Conservation (phyloP, 345 rosid genomes). For the Toxicodendron radicans region DNA sequence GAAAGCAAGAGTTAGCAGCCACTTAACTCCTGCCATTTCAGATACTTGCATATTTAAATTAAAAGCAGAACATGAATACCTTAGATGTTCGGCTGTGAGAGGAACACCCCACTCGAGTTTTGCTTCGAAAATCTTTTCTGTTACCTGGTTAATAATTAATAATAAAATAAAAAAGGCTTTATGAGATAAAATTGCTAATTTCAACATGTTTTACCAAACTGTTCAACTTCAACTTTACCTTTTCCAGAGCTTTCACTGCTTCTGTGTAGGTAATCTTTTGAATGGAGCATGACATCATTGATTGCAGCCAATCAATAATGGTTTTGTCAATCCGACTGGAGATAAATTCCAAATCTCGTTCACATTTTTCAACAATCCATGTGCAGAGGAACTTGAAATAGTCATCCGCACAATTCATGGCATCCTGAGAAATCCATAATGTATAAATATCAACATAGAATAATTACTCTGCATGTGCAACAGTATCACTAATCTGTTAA, state of each 20-base stretch:
- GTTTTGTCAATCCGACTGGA: conserved; percentile 57
- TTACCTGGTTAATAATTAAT: conserved; percentile 35
- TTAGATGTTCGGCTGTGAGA: conserved; percentile 72
- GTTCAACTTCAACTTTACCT: conserved; percentile 34
- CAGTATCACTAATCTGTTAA: background rate
- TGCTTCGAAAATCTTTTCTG: conserved; percentile 47
- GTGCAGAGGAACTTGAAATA: conserved; percentile 70
- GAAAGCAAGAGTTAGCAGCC: conserved; percentile 1
- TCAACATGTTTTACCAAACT: background rate
- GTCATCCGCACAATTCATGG: conserved; percentile 76
- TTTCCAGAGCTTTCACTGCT: conserved; percentile 53
- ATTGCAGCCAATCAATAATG: conserved; percentile 52
- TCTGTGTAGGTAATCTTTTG: conserved; percentile 63
- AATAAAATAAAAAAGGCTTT: background rate
- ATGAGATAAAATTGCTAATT: background rate
- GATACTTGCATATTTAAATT: background rate
- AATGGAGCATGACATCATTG: conserved; percentile 37
- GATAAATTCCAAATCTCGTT: conserved; percentile 63
- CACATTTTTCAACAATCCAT: conserved; percentile 64
- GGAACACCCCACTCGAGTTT: conserved; percentile 63
- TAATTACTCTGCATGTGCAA: background rate
- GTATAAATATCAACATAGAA: background rate
- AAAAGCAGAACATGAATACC: conserved; percentile 38
- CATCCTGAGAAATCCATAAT: conserved; percentile 50
- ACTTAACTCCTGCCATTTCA: background rate